Base-by-base conservation (phyloP, 2,329 filamentous ascomycete species). In the Penicillium sp. region DNA sequence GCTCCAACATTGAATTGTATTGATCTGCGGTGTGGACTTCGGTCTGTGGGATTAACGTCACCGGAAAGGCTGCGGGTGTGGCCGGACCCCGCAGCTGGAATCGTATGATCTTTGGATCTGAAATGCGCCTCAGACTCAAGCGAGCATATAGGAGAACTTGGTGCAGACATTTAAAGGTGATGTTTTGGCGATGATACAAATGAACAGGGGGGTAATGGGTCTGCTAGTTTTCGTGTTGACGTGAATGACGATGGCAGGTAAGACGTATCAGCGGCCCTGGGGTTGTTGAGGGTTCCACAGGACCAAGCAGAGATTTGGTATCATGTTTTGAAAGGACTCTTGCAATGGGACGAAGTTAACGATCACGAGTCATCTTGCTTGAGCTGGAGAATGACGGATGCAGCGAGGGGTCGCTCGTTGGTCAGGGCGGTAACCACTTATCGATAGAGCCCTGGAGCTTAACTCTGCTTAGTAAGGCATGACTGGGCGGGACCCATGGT, bases 1-100 rank as follows among this genome's bases (percentile, higher is more conserved):
- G 57, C 50, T 14, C 62, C 67, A 34, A 72, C 59, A 46, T 67
- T 70, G 56, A 75, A 76, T 51, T 75, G 72, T 40, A 75, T 73
- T 7, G 73, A 75, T 48, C 66, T 70, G 36, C 69, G 65, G 10
- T 70, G 67, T 8, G 65, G 57, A 43, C 63, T 68, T 35, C 65
- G 62, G 29, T 56, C 57, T 23, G 57, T 39, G 10, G 63, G 44
- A 4, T 51, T 62, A 14, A 67, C 65, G 36, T 60, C 60, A 19
- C 60, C 49, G 13, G 65, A 61, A 16, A 65, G 64, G 13, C 61
- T 64, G 36, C 58, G 62, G 11, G 58, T 58, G 27, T 67, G 59
- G n/a, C 48, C 54, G 19, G 59, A 53, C 4, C 51, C 55, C 35
- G 59, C 55, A 16, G 35, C 4, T 40, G 55, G 47, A n/a, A 47